Evolutionary conservation across 306 rosid genomes (phyloP).

Genomic region (Sesbania bispinosa): DNA sequence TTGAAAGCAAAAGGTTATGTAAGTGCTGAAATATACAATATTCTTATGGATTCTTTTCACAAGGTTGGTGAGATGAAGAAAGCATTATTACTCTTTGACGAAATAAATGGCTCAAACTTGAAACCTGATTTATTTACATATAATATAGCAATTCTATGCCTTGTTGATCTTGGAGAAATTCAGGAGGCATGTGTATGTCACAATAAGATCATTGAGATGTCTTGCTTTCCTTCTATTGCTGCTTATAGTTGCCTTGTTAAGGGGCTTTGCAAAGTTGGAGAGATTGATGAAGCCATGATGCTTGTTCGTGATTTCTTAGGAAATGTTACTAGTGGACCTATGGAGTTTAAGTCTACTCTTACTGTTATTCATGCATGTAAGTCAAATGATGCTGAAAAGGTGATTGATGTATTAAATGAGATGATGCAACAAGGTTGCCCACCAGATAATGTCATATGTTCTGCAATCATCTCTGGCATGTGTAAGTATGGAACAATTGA

Average conservation of each 20-base stretch:
- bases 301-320: slow-evolving; percentile 75
- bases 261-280: slow-evolving; percentile 67
- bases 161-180: slow-evolving; percentile 50
- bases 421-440: slow-evolving; percentile 72
- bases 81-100: slow-evolving; percentile 57
- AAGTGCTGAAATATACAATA: slow-evolving; percentile 53
- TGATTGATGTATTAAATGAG: slow-evolving; percentile 59
- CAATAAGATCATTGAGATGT: slow-evolving; percentile 68
- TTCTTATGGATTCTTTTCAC: slow-evolving; percentile 59
- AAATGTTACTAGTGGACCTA: slow-evolving; percentile 54
- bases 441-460: slow-evolving; percentile 42
- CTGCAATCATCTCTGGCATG: slow-evolving; percentile 75
- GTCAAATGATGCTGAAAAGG: slow-evolving; percentile 51
- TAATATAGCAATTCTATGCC: slow-evolving; percentile 53
- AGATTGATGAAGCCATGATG: slow-evolving; percentile 77
- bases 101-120: slow-evolving; percentile 44
- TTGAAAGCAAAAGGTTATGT: slow-evolving; percentile 47
- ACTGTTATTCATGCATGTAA: slow-evolving; percentile 58
- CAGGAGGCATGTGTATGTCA: slow-evolving; percentile 65
- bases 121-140: slow-evolving; percentile 47
- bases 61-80: slow-evolving; percentile 44
- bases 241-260: slow-evolving; percentile 61
- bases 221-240: slow-evolving; percentile 61
- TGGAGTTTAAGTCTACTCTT: slow-evolving; percentile 73
- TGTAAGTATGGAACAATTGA: slow-evolving; percentile 69